Conservation (phyloP, 441 rosid species). For the Theobroma grandiflorum region DNA sequence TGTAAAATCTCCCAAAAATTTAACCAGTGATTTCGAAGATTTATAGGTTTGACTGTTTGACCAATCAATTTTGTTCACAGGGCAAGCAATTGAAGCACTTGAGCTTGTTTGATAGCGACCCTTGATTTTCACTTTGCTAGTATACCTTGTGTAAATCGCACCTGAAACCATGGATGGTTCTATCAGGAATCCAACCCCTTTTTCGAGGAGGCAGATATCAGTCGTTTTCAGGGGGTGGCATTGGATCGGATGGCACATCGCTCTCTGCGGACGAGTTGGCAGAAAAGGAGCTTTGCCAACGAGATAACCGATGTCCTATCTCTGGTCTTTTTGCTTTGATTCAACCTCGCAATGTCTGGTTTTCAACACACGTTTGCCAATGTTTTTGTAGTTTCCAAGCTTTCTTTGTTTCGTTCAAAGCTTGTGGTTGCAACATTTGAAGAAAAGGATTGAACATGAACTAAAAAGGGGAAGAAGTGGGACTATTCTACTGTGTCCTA, state of each 20-base stretch:
- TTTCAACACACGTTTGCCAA: neutral
- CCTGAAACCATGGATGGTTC: neutral
- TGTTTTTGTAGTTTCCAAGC: neutral
- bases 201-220: constrained; percentile 11
- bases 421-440: neutral
- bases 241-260: constrained; percentile 34
- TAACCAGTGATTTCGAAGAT: neutral
- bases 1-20: neutral
- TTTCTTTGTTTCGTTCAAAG: neutral
- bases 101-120: constrained; percentile 14
- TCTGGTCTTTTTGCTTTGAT: neutral
- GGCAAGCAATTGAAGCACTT: constrained; percentile 15
- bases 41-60: constrained; percentile 15
- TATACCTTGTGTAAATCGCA: neutral
- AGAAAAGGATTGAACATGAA: constrained; percentile 5
- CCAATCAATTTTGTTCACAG: constrained; percentile 14
- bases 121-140: neutral
- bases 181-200: no score
- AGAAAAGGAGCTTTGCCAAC: constrained; percentile 13
- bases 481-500: neutral
- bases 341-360: neutral
- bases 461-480: neutral
- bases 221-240: constrained; percentile 16
- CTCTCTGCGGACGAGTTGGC: constrained; percentile 33
- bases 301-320: neutral